Evolutionary conservation across 106 monocot genomes (phyloP), one percentile per base, ranked within the genome.

Genomic region (Dendrobium officinale): DNA sequence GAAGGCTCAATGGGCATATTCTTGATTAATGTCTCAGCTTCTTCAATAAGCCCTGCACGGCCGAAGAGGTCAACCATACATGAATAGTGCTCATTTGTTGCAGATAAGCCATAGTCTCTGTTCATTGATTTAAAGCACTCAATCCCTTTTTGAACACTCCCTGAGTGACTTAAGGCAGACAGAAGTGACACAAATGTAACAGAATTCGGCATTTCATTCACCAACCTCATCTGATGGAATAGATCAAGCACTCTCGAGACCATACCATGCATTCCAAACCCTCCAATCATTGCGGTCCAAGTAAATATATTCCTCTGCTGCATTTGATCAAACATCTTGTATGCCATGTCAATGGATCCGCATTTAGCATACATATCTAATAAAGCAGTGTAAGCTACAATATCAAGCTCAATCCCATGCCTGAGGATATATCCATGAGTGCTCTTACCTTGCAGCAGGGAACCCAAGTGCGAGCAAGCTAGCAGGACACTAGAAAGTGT

Each of bases 51-150:
- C 66, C 85, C 83, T 15, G 88, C 85, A 18, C 88, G 88, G 16
- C 83, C 88, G 29, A 88, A 64, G 26, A 88, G 82, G 78, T 88
- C 88, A 20, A 85, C 88, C 85, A 88, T 85, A 33, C 82, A 88
- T 16, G 83, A 73, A n/a, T 83, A 85, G 54, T 85, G 85, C 77
- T 88, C 85, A 33, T 77, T 54, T 33, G 72, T 80, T 3, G 85
- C 85, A 18, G 15, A 40, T 11, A 88, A 80, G 13, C 75, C 74
- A 37, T 80, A 85, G 3, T 83, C 78, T 73, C 83, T 64, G 4
- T 4, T 77, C 85, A 88, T 88, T 0, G 74, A 73, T 42, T 78
- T 37, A 42, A 88, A 88, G 55, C 80, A 85, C 48, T 41, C 1
- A 3, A 77, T 47, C 43, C 88, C 88, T 75, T 83, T 78, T 15